Base-by-base conservation (phyloP, 2,329 filamentous ascomycete species). In the Colletotrichum abscissum region DNA sequence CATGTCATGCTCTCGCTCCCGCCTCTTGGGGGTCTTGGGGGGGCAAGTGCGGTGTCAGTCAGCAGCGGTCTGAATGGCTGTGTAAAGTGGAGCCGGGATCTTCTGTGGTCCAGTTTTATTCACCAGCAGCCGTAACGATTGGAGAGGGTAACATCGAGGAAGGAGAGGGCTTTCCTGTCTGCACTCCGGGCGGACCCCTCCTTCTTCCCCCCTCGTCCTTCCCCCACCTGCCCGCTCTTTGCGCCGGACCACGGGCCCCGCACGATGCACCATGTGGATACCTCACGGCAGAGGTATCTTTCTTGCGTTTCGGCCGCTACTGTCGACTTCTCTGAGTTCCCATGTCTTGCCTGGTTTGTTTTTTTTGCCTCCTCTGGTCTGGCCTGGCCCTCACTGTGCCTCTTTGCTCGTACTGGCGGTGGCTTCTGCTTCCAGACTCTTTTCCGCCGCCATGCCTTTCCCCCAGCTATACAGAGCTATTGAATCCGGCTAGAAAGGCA, bases 1-100 rank as follows among this genome's bases (percentile, higher is more conserved):
- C 70, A 60, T 65, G 60, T 70, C 69, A 72, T 67, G 64, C 59
- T 72, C 70, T 68, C 46, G 58, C 52, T 69, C 58, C 42, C 42
- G 42, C n/a, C 52, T 24, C 46, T 49, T 38, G 28, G 55, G 30
- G 66, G 46, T 54, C 42, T 69, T 49, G 70, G 12, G 42, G 59
- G 42, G 24, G 11, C 9, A n/a, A 22, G 33, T 22, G 59, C 63
- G 58, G 59, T 70, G 70, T 73, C 67, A 65, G 67, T 70, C 67
- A 73, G 70, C 67, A 69, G 55, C 30, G 56, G 56, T 64, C 56
- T 70, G 60, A 70, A 60, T 73, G 70, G 70, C 19, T 49, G 46
- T 16, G 7, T 2, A 22, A 35, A n/a, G 55, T 70, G 70, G 60
- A 26, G 59, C 11, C 33, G 9, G 26, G 46, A 65, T 73, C 56